Evolutionary conservation across 1,284 basidiomycete species (phyloP).

Genomic region (Cystobasidiaceae sp.): DNA sequence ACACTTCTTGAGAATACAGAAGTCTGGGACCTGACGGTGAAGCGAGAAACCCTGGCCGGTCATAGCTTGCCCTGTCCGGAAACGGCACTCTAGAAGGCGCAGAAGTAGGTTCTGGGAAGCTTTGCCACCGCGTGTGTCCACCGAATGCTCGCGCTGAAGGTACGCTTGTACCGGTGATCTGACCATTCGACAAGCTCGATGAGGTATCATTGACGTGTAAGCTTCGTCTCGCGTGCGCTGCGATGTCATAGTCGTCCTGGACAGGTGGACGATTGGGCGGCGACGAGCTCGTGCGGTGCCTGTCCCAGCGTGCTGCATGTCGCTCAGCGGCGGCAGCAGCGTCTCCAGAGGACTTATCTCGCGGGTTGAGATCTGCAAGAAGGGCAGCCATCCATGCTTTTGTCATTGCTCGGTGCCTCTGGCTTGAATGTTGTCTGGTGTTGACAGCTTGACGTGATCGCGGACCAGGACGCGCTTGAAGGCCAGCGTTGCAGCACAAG

Average conservation of each 20-base stretch:
- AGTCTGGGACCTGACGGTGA: too few species aligned
- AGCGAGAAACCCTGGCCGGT: too few species aligned
- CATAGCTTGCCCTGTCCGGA: too few species aligned
- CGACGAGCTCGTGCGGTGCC: neutral
- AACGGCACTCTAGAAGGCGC: too few species aligned
- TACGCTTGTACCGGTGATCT: neutral
- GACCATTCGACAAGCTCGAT: neutral
- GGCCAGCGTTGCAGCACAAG: neutral
- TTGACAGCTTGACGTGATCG: neutral
- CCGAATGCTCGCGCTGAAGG: too few species aligned
- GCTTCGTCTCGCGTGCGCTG: slow-evolving; percentile 5
- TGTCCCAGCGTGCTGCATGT: neutral
- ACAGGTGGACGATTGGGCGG: neutral
- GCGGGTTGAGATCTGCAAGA: slow-evolving; percentile 1
- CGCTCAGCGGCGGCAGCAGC: neutral
- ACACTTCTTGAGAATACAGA: too few species aligned
- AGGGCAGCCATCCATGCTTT: slow-evolving; percentile 8
- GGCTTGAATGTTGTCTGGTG: neutral
- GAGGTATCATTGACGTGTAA: neutral
- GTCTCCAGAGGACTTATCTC: neutral
- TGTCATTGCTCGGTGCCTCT: neutral
- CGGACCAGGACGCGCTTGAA: neutral
- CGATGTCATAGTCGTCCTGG: slow-evolving; percentile 1
- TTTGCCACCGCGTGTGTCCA: too few species aligned
- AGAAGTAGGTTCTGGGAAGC: too few species aligned